Percentiles rank a stretch among this genome's conserved stretches.
Conservation (phyloP, 2,329 filamentous ascomycete species). For the Epichloe brachyelytri region DNA sequence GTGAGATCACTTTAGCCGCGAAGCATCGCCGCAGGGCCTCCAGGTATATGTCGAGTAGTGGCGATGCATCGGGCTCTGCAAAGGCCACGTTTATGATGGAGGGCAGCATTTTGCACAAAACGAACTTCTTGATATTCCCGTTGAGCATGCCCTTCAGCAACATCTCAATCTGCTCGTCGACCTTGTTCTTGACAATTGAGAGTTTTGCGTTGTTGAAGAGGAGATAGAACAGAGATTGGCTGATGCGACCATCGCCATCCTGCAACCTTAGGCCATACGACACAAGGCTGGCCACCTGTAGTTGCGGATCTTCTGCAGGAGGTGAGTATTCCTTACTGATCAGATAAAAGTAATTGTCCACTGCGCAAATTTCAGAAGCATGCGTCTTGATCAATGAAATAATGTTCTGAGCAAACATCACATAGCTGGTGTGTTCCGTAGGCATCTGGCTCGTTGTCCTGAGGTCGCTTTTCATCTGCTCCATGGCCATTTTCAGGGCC, state of each 20-base stretch:
- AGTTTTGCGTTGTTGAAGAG: slow-evolving; percentile 45
- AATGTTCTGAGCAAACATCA: slow-evolving; percentile 38
- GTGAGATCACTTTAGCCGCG: slow-evolving; percentile 20
- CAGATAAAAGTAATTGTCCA: slow-evolving; percentile 44
- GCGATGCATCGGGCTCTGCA: slow-evolving; percentile 25
- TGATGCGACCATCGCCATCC: slow-evolving; percentile 36
- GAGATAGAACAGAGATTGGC: slow-evolving; percentile 41
- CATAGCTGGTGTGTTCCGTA: slow-evolving; percentile 32
- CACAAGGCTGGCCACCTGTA: slow-evolving; percentile 42
- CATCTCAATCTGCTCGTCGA: slow-evolving; percentile 33
- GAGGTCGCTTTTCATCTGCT: slow-evolving; percentile 40
- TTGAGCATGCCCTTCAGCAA: slow-evolving; percentile 37
- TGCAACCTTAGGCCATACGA: slow-evolving; percentile 42
- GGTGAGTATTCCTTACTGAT: slow-evolving; percentile 44
- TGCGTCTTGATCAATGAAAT: slow-evolving; percentile 42
- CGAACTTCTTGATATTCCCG: slow-evolving; percentile 30
- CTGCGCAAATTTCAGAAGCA: slow-evolving; percentile 36
- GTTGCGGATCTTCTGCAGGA: slow-evolving; percentile 39
- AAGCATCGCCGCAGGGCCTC: slow-evolving; percentile 28
- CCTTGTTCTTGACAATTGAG: slow-evolving; percentile 34
- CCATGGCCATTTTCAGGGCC: slow-evolving; percentile 35
- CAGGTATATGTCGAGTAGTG: slow-evolving; percentile 37
- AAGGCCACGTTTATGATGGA: slow-evolving; percentile 31
- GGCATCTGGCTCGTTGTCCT: slow-evolving; percentile 21
- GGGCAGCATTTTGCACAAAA: slow-evolving; percentile 40